A percentile compares a stretch with the other conserved stretches of the same genome.
These are phyloP conservation scores for Boletus barrowsii DNA, from an alignment of 768 basidiomycete species.

Conservation along the genomic window DNA sequence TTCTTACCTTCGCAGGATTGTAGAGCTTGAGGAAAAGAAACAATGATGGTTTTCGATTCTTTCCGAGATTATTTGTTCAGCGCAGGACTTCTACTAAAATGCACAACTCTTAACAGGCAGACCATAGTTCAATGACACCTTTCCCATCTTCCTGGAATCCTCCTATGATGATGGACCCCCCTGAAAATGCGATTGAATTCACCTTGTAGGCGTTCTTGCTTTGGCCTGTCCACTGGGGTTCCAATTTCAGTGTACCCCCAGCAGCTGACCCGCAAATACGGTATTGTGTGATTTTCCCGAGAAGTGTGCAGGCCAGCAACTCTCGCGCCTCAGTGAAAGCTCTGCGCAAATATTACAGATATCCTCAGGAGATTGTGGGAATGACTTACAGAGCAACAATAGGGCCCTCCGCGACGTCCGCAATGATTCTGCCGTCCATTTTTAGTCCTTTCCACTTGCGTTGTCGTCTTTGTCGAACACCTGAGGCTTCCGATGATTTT, in stretches of 20 bases:
- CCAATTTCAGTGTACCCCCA: constrained; percentile 38
- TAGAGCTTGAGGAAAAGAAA: constrained; percentile 47
- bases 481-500: constrained; percentile 32
- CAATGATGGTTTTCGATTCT: constrained; percentile 8
- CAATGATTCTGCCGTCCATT: constrained; percentile 40
- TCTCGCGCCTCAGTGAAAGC: constrained; percentile 45
- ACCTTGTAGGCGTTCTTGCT: constrained; percentile 53
- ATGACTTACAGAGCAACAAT: constrained; percentile 62
- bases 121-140: constrained; percentile 66
- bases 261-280: constrained; percentile 40
- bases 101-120: constrained; percentile 7
- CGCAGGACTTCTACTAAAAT: not conserved
- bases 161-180: constrained; percentile 52
- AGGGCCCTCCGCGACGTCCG: constrained; percentile 67
- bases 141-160: constrained; percentile 57
- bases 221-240: constrained; percentile 46
- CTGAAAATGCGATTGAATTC: constrained; percentile 54
- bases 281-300: constrained; percentile 55
- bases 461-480: constrained; percentile 47
- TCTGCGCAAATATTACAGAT: constrained; percentile 31
- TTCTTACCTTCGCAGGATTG: constrained; percentile 52
- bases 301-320: constrained; percentile 56
- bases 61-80: not conserved
- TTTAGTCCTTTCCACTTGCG: constrained; percentile 75
- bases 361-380: not conserved